These are phyloP conservation scores for Podospora pseudoanserina DNA, from an alignment of 495 filamentous ascomycete genomes.

Conservation along the genomic window DNA sequence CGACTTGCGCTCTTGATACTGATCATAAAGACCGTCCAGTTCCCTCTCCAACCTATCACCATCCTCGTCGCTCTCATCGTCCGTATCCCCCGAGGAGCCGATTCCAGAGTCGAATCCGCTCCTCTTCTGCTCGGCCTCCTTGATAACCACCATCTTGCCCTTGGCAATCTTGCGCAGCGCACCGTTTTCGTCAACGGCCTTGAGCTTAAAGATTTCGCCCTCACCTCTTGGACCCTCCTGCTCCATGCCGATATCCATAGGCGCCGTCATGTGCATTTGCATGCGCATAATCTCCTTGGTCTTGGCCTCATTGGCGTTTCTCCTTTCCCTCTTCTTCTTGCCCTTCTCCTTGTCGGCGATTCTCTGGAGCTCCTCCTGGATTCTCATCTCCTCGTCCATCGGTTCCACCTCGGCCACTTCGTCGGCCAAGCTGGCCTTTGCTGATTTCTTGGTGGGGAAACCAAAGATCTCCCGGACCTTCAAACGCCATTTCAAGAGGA, in stretches of 20 bases:
- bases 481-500: conserved; percentile 87
- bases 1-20: conserved; percentile 76
- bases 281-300: conserved; percentile 85
- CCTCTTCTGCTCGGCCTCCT: conserved; percentile 50
- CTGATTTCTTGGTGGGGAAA: conserved; percentile 69
- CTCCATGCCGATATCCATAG: conserved; percentile 94
- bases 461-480: conserved; percentile 90
- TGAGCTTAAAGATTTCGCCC: conserved; percentile 79
- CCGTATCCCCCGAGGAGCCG: conserved; percentile 50
- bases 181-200: conserved; percentile 68
- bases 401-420: conserved; percentile 76
- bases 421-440: conserved; percentile 47
- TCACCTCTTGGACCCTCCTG: conserved; percentile 73
- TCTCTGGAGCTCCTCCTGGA: conserved; percentile 80
- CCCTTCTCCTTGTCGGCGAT: conserved; percentile 71
- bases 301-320: conserved; percentile 85
- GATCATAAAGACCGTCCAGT: conserved; percentile 79
- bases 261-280: conserved; percentile 95
- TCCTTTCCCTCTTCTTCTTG: conserved; percentile 72
- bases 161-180: conserved; percentile 66
- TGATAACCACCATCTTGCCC: conserved; percentile 67
- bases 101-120: conserved; percentile 60
- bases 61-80: conserved; percentile 69
- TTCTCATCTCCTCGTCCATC: conserved; percentile 90
- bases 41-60: conserved; percentile 77